Base-by-base conservation (phyloP, 164 flowering plant genomes). In the Brasenia schreberi region DNA sequence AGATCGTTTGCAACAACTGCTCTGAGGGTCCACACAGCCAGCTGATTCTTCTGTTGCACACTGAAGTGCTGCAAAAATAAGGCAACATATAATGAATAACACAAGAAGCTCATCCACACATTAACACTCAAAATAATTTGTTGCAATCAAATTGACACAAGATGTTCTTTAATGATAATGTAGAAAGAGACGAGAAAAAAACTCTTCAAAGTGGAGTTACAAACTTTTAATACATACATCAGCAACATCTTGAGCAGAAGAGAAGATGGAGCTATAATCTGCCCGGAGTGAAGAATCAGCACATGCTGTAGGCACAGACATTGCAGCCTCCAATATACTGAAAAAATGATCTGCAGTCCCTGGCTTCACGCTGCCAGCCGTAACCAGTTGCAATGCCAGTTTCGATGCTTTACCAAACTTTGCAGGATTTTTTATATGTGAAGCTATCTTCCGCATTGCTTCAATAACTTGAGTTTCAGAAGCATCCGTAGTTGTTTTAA, bases 351-450 rank as follows among this genome's bases (percentile, higher is more conserved):
- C 85, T 66, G 82, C 71, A 58, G 87, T 89, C 68, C 74, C 86
- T 52, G 85, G 80, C 77, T 81, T 91, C 19, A 90, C 84, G 74
- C 91, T 91, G 43, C 92, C 96, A 52, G 98, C 91, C 76, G 85
- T 82, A 75, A 94, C 80, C 67, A 94, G 78, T 80, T 89, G 98
- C 66, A 90, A 72, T 11, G 97, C 97, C 74, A 94, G 95, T 82
- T 94, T 94, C 7, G 98, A 86, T 65, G 97, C 98, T 81, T 94
- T 94, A 42, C 79, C 67, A 59, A 94, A 85, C 75, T 90, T 94
- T 16, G 83, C 53, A 10, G 84, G 82, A 67, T 78, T 89, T 79
- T 69, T 81, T 63, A 93, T 90, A 71, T 93, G 98, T 0, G 88
- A 85, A 27, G 89, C 80, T 76, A 93, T 93, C 78, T 86, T 93